Percentiles rank a stretch among this genome's conserved stretches.
Evolutionary conservation across 768 basidiomycete species (phyloP).

Genomic region (Chiua virens): DNA sequence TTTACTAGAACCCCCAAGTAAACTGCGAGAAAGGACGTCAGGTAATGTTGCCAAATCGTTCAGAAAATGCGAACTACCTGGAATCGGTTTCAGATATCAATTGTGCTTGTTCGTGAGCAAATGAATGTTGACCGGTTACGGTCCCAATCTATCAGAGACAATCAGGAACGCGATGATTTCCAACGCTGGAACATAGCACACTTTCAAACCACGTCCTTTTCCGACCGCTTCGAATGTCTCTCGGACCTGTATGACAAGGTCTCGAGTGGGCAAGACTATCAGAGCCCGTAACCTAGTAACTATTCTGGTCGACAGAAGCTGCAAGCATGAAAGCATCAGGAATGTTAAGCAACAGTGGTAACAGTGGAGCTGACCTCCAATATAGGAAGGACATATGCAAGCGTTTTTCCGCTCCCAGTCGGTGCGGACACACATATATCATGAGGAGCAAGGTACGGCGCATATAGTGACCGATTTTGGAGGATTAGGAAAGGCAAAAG

Average conservation of each 20-base stretch:
- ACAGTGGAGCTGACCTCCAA: conserved; percentile 59
- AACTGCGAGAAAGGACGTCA: conserved; percentile 36
- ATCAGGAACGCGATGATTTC: background rate
- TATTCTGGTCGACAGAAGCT: conserved; percentile 72
- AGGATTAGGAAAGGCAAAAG: conserved; percentile 81
- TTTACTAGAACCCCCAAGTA: conserved; percentile 85
- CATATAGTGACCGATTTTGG: conserved; percentile 51
- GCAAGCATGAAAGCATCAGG: background rate
- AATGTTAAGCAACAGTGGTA: background rate
- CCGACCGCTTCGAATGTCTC: conserved; percentile 87
- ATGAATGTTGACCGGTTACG: conserved; percentile 93
- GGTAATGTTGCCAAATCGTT: background rate
- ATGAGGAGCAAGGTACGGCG: conserved; percentile 61
- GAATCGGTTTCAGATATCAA: conserved; percentile 61
- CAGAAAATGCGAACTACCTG: conserved; percentile 37
- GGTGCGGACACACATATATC: conserved; percentile 96
- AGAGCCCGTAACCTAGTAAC: conserved; percentile 87
- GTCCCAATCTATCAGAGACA: conserved; percentile 55
- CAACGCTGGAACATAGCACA: conserved; percentile 24
- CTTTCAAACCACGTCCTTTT: conserved; percentile 87
- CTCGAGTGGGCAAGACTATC: conserved; percentile 89
- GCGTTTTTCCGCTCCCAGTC: conserved; percentile 96
- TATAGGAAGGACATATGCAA: conserved; percentile 94
- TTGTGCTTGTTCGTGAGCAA: conserved; percentile 85
- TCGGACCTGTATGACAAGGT: conserved; percentile 87